Evolutionary conservation across 2,329 filamentous ascomycete species (phyloP).

Genomic region (Colletotrichum agaves): DNA sequence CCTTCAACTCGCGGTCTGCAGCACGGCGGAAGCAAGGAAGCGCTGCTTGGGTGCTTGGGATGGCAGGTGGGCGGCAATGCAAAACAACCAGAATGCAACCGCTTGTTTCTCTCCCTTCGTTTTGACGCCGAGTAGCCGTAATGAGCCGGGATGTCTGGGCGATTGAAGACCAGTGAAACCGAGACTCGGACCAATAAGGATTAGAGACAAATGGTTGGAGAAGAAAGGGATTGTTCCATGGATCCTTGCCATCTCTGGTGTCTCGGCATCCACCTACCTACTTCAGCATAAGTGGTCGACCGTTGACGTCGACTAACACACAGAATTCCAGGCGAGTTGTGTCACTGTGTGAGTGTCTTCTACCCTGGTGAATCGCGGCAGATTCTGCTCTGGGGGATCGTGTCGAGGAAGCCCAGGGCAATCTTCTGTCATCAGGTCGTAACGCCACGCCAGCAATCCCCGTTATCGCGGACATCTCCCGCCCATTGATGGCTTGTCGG

Average conservation of each 20-base stretch:
- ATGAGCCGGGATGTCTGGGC: background rate
- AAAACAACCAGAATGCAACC: slow-evolving; percentile 9
- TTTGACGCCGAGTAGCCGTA: slow-evolving; percentile 18
- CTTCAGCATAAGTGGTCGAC: too few relatives aligned
- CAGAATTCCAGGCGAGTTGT: slow-evolving; percentile 5
- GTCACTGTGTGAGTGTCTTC: slow-evolving; percentile 22
- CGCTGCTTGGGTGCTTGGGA: background rate
- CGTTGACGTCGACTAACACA: slow-evolving; percentile 6
- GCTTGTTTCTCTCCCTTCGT: slow-evolving; percentile 32
- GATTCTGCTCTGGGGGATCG: background rate
- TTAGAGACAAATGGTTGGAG: slow-evolving; percentile 16
- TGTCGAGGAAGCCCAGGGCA: slow-evolving; percentile 25
- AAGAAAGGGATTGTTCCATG: slow-evolving; percentile 20
- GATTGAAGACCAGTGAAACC: slow-evolving; percentile 17
- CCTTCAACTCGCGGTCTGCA: slow-evolving; percentile 9
- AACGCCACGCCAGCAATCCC: slow-evolving; percentile 29
- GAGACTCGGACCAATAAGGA: slow-evolving; percentile 18
- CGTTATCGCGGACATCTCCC: slow-evolving; percentile 8
- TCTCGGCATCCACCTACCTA: background rate
- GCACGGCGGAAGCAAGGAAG: background rate
- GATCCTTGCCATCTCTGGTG: background rate
- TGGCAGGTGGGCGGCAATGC: slow-evolving; percentile 16
- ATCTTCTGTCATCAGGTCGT: slow-evolving; percentile 29
- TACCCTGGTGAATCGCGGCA: slow-evolving; percentile 5
- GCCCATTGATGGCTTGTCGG: slow-evolving; percentile 6